Evolutionary conservation across 2,329 filamentous ascomycete species (phyloP).

Genomic region (Fusarium sp.): DNA sequence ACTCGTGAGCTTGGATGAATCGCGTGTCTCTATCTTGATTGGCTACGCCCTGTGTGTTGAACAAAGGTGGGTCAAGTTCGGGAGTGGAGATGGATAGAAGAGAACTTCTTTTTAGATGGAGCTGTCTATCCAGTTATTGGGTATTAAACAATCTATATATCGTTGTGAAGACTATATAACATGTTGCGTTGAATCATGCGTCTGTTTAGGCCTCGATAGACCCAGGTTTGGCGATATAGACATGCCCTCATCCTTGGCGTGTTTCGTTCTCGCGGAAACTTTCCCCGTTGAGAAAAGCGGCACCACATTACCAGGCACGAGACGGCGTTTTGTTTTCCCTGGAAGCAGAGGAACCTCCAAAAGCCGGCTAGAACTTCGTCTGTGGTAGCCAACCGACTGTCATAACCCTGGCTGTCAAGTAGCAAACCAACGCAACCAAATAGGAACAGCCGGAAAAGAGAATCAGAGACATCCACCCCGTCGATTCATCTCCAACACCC

Average conservation of each 20-base stretch:
- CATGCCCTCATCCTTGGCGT: background rate
- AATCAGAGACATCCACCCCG: background rate
- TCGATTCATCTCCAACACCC: background rate
- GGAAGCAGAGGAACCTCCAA: background rate
- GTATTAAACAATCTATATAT: background rate
- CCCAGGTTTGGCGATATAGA: background rate
- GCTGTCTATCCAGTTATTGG: background rate
- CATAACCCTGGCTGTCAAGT: background rate
- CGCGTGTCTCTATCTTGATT: background rate
- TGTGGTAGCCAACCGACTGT: background rate
- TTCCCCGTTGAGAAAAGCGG: background rate
- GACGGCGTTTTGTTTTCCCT: background rate
- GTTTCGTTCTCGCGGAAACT: background rate
- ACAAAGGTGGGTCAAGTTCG: background rate
- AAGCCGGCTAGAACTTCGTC: background rate
- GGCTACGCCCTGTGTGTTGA: background rate
- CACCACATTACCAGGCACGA: background rate
- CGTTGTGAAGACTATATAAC: accelerated
- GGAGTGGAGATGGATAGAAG: background rate
- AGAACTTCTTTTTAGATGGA: background rate
- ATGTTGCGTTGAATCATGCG: background rate
- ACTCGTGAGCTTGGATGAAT: background rate
- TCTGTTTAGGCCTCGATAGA: background rate
- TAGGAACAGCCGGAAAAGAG: background rate
- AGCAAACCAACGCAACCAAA: background rate